Conservation (phyloP, 23 red algal species). For the Gracilaria vermiculophylla region DNA sequence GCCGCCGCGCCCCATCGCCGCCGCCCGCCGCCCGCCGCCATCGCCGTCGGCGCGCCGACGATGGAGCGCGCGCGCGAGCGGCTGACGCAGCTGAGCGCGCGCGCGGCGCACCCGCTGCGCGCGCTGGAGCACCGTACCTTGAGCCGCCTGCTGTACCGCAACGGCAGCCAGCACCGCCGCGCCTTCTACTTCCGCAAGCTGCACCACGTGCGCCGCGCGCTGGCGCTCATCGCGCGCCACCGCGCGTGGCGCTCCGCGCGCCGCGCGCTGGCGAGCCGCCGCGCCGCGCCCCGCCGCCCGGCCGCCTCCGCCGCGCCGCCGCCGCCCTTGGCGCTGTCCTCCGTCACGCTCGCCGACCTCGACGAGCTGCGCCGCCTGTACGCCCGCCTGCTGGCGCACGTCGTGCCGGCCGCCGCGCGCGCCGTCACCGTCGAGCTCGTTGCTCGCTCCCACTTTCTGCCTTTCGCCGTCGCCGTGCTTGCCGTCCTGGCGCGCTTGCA, state of each 20-base stretch:
- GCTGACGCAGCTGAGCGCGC: not conserved
- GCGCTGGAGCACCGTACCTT: slow-evolving; percentile 30
- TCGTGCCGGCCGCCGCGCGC: slow-evolving; percentile 21
- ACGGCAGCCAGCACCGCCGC: slow-evolving; percentile 42
- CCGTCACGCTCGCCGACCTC: slow-evolving; percentile 30
- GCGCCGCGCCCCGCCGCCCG: slow-evolving; percentile 6
- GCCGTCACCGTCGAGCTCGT: slow-evolving; percentile 29
- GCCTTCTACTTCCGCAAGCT: slow-evolving; percentile 51
- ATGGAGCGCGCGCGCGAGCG: not conserved
- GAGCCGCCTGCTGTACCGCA: slow-evolving; percentile 49
- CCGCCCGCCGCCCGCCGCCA: no score
- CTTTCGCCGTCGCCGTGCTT: slow-evolving; percentile 44
- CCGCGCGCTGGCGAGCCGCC: slow-evolving; percentile 1
- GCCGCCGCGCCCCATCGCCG: no score
- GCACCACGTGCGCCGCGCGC: slow-evolving; percentile 46
- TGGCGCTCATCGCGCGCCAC: not conserved
- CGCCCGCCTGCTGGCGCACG: not conserved
- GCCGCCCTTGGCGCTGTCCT: slow-evolving; percentile 24
- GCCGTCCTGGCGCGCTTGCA: slow-evolving; percentile 19
- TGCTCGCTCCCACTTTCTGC: slow-evolving; percentile 42
- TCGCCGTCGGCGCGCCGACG: no score
- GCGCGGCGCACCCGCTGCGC: not conserved
- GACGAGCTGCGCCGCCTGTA: not conserved
- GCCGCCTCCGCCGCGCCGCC: slow-evolving; percentile 6
- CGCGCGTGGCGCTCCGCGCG: slow-evolving; percentile 18